Percentiles rank a stretch among this genome's conserved stretches.
These are phyloP conservation scores for Sporothrix mexicana DNA, from an alignment of 2,329 filamentous ascomycete species.

Conservation along the genomic window DNA sequence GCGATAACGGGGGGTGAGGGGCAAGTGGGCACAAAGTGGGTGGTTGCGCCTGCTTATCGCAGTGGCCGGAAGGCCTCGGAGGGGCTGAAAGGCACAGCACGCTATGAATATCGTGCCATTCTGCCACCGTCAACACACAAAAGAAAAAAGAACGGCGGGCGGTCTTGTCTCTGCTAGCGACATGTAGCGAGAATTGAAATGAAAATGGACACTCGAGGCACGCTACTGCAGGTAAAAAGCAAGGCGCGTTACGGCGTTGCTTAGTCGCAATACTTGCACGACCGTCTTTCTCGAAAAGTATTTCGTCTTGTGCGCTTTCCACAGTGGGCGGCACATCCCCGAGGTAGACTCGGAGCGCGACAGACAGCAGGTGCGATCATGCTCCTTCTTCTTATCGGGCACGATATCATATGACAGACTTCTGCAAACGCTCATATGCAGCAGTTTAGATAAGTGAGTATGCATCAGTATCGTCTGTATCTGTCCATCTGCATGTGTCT, in stretches of 20 bases:
- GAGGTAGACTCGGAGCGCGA: background rate
- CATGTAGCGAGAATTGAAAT: background rate
- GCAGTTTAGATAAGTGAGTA: background rate
- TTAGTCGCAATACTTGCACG: constrained; percentile 4
- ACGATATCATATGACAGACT: background rate
- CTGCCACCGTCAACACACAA: no score
- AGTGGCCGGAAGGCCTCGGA: constrained; percentile 26
- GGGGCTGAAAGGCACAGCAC: background rate
- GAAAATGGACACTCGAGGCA: background rate
- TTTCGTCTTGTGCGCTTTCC: background rate
- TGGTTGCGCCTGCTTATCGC: constrained; percentile 26
- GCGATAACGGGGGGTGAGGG: constrained; percentile 20
- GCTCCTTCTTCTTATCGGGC: background rate
- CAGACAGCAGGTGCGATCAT: background rate
- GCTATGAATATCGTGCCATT: no score
- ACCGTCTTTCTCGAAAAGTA: background rate
- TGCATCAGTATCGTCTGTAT: background rate
- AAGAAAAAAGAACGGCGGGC: background rate
- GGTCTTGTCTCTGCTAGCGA: constrained; percentile 6
- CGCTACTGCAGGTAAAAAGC: constrained; percentile 28
- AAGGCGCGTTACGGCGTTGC: constrained; percentile 7
- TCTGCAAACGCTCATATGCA: background rate
- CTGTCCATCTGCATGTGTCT: background rate
- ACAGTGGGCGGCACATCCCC: constrained; percentile 8
- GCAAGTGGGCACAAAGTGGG: constrained; percentile 22